Base-by-base conservation (phyloP, 2,329 filamentous ascomycete genomes). In the Diaporthe caulivora region DNA sequence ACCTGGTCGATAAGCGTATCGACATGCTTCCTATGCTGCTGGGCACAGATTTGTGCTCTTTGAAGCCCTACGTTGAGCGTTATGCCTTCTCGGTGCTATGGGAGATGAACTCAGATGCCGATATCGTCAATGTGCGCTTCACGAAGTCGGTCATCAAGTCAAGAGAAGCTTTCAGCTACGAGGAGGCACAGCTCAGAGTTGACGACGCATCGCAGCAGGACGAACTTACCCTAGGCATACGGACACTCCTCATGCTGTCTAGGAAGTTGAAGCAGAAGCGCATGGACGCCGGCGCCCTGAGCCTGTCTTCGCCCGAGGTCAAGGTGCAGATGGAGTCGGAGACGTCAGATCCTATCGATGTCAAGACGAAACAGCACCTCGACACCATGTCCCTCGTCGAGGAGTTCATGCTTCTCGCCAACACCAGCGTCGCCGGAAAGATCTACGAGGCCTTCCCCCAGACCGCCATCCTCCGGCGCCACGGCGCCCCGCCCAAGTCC, bases 321-420 rank as follows among this genome's bases (percentile, higher is more conserved):
- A 95, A 95, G 82, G 94, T 99, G 40, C 94, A 98, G 82, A 94
- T 94, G 79, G 96, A 98, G 81, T 97, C 94, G 11, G 97, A 99
- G 84, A 97, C 96, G 0, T 97, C 95, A 1, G 97, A 98, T 80
- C 96, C 97, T 0, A 93, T 98, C 71, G 97, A 98, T 79, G 94
- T 99, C 78, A 95, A 98, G 87, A 97, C 95, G 8, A 99, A 99
- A 85, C 90, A 95, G 78, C 91, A 95, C 68, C 91, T 99, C 49
- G 95, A 97, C 80, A 99, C 97, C 70, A 99, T 98, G 86, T 98
- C 96, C 29, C 90, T 99, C 7, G 97, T 99, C 37, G 97, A 99
- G 81, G 97, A 99, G 82, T 98, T 99, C 88, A 99, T 99, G 97
- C 88, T 99, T 80, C 93, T 98, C 82, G 97, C 97, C 87, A 99